Conservation (phyloP, 768 basidiomycete genomes). For the Suillus ampliporus region DNA sequence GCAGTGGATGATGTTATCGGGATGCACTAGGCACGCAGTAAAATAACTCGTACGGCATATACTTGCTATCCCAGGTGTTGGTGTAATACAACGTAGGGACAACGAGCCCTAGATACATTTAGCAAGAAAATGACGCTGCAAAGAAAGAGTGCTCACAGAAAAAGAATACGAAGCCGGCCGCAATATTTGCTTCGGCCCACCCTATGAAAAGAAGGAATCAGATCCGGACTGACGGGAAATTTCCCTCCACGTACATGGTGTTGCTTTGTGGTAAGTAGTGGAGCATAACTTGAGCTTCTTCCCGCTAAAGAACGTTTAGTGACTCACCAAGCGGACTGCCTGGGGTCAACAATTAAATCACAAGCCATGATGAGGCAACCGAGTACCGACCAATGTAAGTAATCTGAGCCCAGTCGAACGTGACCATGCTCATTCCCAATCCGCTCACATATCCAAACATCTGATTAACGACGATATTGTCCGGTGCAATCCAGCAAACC, state of each 20-base stretch:
- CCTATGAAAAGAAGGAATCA: constrained; percentile 38
- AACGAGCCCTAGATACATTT: constrained; percentile 49
- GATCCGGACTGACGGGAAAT: too few relatives aligned
- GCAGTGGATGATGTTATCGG: constrained; percentile 4
- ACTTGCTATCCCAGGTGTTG: constrained; percentile 64
- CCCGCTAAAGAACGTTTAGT: neutral
- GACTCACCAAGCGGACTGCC: constrained; percentile 63
- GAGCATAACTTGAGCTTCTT: neutral
- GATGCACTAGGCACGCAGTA: neutral
- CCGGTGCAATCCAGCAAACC: constrained; percentile 72
- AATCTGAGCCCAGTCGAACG: constrained; percentile 84
- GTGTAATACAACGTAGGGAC: constrained; percentile 71
- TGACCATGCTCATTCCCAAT: constrained; percentile 74
- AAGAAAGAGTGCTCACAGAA: constrained; percentile 52
- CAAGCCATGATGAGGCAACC: neutral
- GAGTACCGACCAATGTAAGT: constrained; percentile 31
- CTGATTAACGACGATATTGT: constrained; percentile 73
- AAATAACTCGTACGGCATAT: constrained; percentile 53
- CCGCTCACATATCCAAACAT: constrained; percentile 66
- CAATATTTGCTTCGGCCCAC: constrained; percentile 81
- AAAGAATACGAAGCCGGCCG: constrained; percentile 66
- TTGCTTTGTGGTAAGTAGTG: neutral
- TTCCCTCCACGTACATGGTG: neutral
- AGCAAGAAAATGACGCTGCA: constrained; percentile 63
- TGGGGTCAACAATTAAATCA: constrained; percentile 8